These are phyloP conservation scores for Prunus mongolica DNA, from an alignment of 306 rosid species.

Conservation along the genomic window DNA sequence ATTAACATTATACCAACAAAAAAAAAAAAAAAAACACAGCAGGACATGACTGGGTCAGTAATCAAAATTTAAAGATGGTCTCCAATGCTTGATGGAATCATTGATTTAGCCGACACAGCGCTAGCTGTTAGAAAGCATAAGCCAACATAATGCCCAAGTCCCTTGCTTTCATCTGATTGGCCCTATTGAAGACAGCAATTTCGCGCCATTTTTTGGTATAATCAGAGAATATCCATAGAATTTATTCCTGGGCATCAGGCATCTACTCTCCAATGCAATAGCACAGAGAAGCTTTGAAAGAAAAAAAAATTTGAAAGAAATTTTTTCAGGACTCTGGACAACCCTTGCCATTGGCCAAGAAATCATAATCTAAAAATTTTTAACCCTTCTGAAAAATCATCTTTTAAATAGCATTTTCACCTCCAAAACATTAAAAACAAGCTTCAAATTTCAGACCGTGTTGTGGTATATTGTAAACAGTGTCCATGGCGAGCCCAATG, in stretches of 20 bases:
- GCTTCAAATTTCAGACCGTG: constrained; percentile 4
- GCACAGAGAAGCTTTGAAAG: not conserved
- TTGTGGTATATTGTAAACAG: not conserved
- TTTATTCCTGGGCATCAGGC: not conserved
- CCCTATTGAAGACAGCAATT: constrained; percentile 3
- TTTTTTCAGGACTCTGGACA: not conserved
- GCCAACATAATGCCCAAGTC: not conserved
- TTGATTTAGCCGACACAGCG: not conserved
- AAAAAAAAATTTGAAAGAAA: not conserved
- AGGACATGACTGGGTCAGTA: not conserved
- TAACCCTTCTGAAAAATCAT: not conserved
- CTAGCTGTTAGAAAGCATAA: not conserved
- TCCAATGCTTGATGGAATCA: not conserved
- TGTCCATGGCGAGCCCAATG: constrained; percentile 33
- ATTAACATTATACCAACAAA: too few relatives aligned
- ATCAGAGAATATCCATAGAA: constrained; percentile 15
- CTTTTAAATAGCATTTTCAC: not conserved
- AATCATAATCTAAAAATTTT: not conserved
- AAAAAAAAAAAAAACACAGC: too few relatives aligned
- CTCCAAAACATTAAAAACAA: not conserved
- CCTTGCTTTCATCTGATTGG: constrained; percentile 6
- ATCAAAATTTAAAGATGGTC: not conserved
- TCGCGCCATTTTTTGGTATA: not conserved
- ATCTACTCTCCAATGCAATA: not conserved
- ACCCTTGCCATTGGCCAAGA: not conserved